Evolutionary conservation across 257 asterid genomes (phyloP), one percentile per base, ranked within the genome.

Genomic region (Asclepias syriaca): DNA sequence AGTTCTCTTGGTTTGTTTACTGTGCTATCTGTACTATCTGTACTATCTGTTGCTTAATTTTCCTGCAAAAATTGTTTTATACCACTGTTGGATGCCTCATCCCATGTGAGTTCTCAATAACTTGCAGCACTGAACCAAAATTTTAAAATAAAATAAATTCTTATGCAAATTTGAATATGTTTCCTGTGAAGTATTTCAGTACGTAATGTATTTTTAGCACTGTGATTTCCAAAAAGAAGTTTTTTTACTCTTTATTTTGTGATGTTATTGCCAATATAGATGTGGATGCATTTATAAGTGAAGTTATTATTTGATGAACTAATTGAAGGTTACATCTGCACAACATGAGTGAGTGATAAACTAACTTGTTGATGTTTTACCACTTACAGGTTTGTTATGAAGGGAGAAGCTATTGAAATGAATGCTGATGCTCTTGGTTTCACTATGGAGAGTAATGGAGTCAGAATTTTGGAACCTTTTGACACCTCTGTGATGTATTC

Each of bases 361-460:
- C 46, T 19, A 60, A 21, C 57, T 54, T 37, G 24, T 24, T 70
- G 46, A 43, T 39, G 3, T 22, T 69, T 48, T 83, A 72, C 79
- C 76, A 58, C 69, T 76, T 85, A 79, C 91, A 94, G 99, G 93
- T 80, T 94, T 79, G 90, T 88, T 78, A 68, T 89, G 74, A 87
- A 89, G 79, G 98, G 93, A 9, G 84, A 81, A 72, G 84, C 86
- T n/a, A 66, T 84, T 56, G 88, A 94, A 73, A 76, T 91, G 88
- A 83, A 74, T 83, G 98, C 93, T 22, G 84, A 85, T 49, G 88
- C 81, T 77, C 88, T 88, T 85, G 97, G 91, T 68, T 81, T 94
- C 67, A 91, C 92, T 70, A 78, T 94, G 97, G 99, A 94, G 87
- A 91, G 99, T 89, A 94, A 91, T 80, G 99, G 98, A 75, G 81